phyloP scores from a whole-genome alignment of 139 green algal genomes.

The Pleodorina starrii region DNA sequence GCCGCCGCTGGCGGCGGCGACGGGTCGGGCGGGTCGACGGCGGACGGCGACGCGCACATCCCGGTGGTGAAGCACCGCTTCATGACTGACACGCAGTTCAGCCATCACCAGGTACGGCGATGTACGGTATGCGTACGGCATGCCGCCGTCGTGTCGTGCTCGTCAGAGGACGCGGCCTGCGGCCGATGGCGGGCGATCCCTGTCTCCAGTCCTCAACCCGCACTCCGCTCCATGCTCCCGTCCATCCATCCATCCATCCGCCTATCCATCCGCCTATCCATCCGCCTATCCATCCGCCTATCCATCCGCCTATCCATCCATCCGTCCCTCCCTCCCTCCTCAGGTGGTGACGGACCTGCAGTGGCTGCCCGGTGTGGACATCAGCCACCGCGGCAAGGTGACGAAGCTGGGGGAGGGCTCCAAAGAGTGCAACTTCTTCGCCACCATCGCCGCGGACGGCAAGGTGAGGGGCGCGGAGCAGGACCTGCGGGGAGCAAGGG shows the following conservation, averaged over 20 bases:
- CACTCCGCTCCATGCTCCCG: too few species aligned
- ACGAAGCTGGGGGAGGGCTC: constrained; percentile 53
- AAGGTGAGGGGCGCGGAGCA: too few species aligned
- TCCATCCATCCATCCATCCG: too few species aligned
- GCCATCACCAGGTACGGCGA: constrained; percentile 61
- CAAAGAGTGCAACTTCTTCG: constrained; percentile 84
- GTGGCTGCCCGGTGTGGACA: constrained; percentile 83
- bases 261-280: too few species aligned
- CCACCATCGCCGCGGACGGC: constrained; percentile 73
- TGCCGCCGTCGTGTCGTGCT: too few species aligned
- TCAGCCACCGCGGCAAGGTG: constrained; percentile 61
- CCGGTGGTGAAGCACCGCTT: constrained; percentile 59
- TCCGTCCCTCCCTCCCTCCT: not conserved
- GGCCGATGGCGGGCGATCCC: too few species aligned
- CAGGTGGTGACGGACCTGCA: constrained; percentile 79
- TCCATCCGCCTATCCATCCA: too few species aligned
- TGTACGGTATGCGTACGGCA: too few species aligned
- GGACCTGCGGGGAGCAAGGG: too few species aligned
- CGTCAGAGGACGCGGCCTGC: too few species aligned
- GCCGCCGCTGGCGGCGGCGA: not conserved
- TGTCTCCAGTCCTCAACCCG: too few species aligned
- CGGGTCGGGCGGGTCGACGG: not conserved
- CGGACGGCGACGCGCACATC: constrained; percentile 40
- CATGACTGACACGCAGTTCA: constrained; percentile 68
- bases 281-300: too few species aligned